Evolutionary conservation across 306 rosid species (phyloP), one percentile per base, ranked within the genome.

Genomic region (Abrus pulchellus): DNA sequence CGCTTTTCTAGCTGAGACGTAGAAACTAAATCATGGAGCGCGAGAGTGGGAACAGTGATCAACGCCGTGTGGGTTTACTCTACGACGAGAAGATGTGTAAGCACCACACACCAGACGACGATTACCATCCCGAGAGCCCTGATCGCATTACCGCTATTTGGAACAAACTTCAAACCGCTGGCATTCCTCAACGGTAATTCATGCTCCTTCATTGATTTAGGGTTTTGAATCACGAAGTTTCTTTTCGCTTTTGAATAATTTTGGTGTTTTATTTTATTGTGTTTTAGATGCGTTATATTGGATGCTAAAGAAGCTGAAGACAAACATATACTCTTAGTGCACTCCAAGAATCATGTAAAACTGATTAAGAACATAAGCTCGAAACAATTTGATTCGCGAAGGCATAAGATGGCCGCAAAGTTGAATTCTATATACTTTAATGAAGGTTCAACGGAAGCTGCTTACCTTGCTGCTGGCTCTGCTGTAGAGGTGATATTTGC

Each of bases 381-480:
- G 10, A 88, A 82, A 55, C 79, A 54, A 56, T 90, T 78, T 43
- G 79, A 85, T 76, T 82, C 90, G 1, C 87, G 71, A 80, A 86
- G 93, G 87, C 74, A 34, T 11, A 76, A 66, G 78, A 69, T 82
- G 66, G 96, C 98, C 0, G 60, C 86, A 0, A 85, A 79, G 28
- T 85, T 84, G 6, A 49, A 82, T 77, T 95, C 99, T 12, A 89
- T 95, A 65, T 95, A 93, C 62, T 92, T 95, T 40, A 95, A 95
- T 33, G 86, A 87, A 61, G 98, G 96, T 34, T 93, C 99, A 27
- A 89, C 99, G 0, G 90, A 93, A 90, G 82, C 98, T 76, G 98
- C 98, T 8, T 95, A 82, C 87, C 97, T 95, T 73, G 96, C 99
- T 57, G 97, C 91, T 9, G 99, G 99, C 55, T 89, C 94, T 68